These are phyloP conservation scores for Phytophthora chlamydospora DNA, from an alignment of 352 stramenopile genomes.

Conservation along the genomic window DNA sequence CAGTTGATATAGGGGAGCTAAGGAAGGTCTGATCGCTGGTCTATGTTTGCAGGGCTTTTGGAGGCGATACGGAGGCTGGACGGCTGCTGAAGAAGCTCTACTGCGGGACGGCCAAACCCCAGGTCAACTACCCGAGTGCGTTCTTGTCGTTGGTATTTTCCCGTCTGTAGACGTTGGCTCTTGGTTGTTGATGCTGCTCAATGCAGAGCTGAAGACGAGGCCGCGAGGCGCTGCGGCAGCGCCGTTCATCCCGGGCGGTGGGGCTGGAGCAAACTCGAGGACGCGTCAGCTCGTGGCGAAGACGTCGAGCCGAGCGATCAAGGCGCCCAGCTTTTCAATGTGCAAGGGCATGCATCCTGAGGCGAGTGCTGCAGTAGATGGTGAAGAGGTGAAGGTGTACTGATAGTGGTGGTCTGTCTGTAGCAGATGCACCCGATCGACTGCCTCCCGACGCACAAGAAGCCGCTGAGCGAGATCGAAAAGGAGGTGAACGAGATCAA, in stretches of 20 bases:
- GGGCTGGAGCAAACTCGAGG: slow-evolving; percentile 46
- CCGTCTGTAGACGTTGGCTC: too few species aligned
- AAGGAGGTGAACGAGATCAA: slow-evolving; percentile 82
- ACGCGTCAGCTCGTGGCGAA: slow-evolving; percentile 57
- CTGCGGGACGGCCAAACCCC: slow-evolving; percentile 62
- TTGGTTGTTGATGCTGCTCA: neutral
- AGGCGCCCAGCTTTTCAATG: slow-evolving; percentile 45
- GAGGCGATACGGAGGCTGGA: slow-evolving; percentile 75
- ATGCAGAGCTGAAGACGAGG: slow-evolving; percentile 61
- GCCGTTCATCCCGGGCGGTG: slow-evolving; percentile 76
- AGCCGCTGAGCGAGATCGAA: slow-evolving; percentile 75
- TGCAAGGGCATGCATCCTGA: slow-evolving; percentile 34
- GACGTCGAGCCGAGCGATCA: slow-evolving; percentile 69
- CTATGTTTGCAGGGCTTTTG: slow-evolving; percentile 55
- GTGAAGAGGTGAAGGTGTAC: neutral
- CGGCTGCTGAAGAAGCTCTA: slow-evolving; percentile 81
- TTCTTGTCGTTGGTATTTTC: neutral
- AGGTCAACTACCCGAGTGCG: slow-evolving; percentile 79
- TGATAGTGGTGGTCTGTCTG: neutral
- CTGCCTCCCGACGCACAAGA: slow-evolving; percentile 49
- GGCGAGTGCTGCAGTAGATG: slow-evolving; percentile 17
- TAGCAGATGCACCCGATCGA: slow-evolving; percentile 72
- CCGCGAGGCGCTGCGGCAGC: slow-evolving; percentile 32
- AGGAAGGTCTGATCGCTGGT: neutral
- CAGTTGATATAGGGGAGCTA: neutral